Evolutionary conservation across 2,329 filamentous ascomycete genomes (phyloP), one percentile per base, ranked within the genome.

Genomic region (Alternaria longipes): DNA sequence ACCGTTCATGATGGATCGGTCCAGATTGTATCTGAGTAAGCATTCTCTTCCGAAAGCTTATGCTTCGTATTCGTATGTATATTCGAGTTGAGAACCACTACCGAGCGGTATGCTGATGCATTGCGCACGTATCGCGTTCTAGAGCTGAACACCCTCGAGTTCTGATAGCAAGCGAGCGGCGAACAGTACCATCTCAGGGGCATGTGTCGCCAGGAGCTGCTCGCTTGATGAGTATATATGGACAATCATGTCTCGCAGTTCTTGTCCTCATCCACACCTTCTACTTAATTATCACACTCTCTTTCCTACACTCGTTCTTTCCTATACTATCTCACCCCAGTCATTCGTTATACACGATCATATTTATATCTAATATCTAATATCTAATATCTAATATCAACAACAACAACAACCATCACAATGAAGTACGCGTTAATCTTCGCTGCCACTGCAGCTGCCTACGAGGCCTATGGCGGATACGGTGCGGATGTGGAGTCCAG

Each of bases 401-500:
- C 36, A 16, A 40, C 36, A 66, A 63, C 63, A 47, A 63, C 63
- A 47, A 57, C 28, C 47, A 56, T 52, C 54, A 65, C 38, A 49
- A 71, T 71, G 69, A 69, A 68, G 63, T 69, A 71, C 65, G 59
- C 68, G 24, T 50, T 73, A 28, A 64, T 76, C 56, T 71, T 75
- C 56, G 71, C 65, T 54, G 64, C 63, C 52, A 68, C 65, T 11
- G 71, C 67, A n/a, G 70, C 68, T 28, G 65, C 69, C 57, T 64
- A 67, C 51, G 63, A 71, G 14, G 65, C 67, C 34, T 69, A 72
- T 42, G 65, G 59, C 40, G 53, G 60, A 60, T 59, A 65, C 28
- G 53, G 52, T 22, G 60, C 47, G 28, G 36, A 52, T 42, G 57
- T 28, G n/a, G n/a, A 56, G 47, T 67, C 54, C 41, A 69, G 57